These are phyloP conservation scores for Ophidiomyces ophidiicola DNA, from an alignment of 2,329 filamentous ascomycete genomes.

Conservation along the genomic window DNA sequence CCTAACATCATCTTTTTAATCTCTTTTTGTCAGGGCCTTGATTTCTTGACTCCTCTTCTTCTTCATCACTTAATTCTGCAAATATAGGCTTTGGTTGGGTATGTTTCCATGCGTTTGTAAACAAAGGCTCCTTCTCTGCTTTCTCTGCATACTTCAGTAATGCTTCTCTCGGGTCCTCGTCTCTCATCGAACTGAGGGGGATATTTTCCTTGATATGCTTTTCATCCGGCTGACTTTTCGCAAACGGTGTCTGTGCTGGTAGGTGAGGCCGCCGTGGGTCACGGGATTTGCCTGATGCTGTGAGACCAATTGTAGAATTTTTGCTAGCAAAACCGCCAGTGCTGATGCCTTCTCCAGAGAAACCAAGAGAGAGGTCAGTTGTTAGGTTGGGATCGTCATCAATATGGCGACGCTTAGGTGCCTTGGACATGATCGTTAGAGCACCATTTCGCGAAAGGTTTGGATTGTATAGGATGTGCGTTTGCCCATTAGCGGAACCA, in stretches of 20 bases:
- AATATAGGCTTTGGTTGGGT: slow-evolving; percentile 91
- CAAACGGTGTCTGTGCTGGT: slow-evolving; percentile 75
- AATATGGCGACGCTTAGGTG: slow-evolving; percentile 86
- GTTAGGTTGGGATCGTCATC: slow-evolving; percentile 85
- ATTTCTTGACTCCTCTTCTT: slow-evolving; percentile 44
- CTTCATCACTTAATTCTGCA: slow-evolving; percentile 71
- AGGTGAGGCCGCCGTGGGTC: slow-evolving; percentile 80
- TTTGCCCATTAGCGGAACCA: slow-evolving; percentile 80
- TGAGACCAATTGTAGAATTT: slow-evolving; percentile 60
- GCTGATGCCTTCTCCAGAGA: slow-evolving; percentile 73
- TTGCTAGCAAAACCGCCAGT: slow-evolving; percentile 50
- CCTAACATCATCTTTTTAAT: slow-evolving; percentile 23
- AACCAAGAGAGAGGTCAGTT: slow-evolving; percentile 65
- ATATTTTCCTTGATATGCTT: slow-evolving; percentile 81
- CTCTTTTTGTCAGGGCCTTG: slow-evolving; percentile 50
- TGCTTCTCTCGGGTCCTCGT: slow-evolving; percentile 91
- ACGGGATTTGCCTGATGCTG: slow-evolving; percentile 60
- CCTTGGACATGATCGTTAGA: slow-evolving; percentile 78
- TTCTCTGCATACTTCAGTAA: slow-evolving; percentile 89
- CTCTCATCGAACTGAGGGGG: slow-evolving; percentile 79
- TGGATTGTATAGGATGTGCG: slow-evolving; percentile 82
- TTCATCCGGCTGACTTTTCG: slow-evolving; percentile 79
- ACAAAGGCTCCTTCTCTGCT: slow-evolving; percentile 83
- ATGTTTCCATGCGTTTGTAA: slow-evolving; percentile 83
- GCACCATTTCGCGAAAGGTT: slow-evolving; percentile 70